Conservation (phyloP, 768 basidiomycete genomes). For the Suillus variegatus region DNA sequence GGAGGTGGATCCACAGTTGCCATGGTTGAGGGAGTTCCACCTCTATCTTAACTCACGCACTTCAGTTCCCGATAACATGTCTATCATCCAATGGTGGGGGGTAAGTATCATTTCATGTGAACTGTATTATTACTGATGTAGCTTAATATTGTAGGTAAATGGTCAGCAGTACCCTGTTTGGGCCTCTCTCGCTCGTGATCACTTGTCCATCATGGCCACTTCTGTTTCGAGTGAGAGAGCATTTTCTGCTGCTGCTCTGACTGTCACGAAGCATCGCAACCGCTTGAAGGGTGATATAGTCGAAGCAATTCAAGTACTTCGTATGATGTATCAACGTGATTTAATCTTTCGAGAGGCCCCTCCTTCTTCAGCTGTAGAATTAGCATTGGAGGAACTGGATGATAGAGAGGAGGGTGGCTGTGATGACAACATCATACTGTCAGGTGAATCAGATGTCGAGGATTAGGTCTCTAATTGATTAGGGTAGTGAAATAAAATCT, state of each 20-base stretch:
- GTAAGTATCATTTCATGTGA: background rate
- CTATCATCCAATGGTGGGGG: background rate
- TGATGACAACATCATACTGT: background rate
- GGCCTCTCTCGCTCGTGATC: background rate
- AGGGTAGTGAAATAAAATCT: background rate
- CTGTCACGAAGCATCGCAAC: constrained; percentile 35
- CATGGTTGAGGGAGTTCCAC: background rate
- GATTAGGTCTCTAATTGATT: background rate
- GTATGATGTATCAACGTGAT: constrained; percentile 19
- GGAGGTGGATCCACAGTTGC: background rate
- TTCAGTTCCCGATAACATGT: background rate
- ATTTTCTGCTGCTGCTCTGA: constrained; percentile 42
- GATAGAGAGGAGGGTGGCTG: background rate
- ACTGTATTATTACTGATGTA: background rate
- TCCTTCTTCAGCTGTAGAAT: constrained; percentile 3
- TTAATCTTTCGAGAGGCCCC: background rate
- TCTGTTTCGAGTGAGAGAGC: background rate
- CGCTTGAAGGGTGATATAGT: constrained; percentile 37
- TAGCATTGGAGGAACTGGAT: background rate
- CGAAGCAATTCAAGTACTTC: constrained; percentile 34
- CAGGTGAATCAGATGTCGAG: too few relatives aligned
- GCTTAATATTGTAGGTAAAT: background rate
- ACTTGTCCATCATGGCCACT: background rate
- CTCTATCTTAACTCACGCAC: background rate
- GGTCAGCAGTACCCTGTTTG: background rate